Evolutionary conservation across 2,329 filamentous ascomycete genomes (phyloP), one percentile per base, ranked within the genome.

Genomic region (Apiospora kogelbergensis): DNA sequence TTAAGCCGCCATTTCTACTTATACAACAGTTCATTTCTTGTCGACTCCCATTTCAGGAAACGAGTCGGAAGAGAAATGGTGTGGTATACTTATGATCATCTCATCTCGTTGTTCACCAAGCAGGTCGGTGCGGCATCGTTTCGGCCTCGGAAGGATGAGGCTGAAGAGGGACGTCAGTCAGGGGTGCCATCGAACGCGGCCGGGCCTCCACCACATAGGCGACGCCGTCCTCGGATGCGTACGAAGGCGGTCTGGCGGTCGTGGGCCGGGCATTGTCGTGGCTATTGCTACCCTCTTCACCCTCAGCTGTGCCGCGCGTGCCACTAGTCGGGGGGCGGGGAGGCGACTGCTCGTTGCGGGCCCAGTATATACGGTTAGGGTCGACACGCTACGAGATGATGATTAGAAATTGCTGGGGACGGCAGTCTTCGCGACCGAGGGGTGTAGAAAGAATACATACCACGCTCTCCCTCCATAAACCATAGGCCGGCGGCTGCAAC

Each of bases 341-440:
- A 24, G 76, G 71, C 2, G 78, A 77, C 3, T 78, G 76, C 24
- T 85, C 82, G 72, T 90, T 91, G 45, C 91, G 88, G 78, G 92
- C 90, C 93, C 93, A 97, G 77, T 92, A 94, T 33, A 97, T 84
- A 17, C 93, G 84, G 75, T 95, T 89, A 1, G 94, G 94, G 75
- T 97, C 92, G 41, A 94, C 91, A 64, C 93, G 86, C 88, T 92
- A 74, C 33, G 46, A 46, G 26, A 20, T 24, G 15, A 24, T 33
- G 3, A 20, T 42, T 6, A 26, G 42, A n/a, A 30, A 22, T 33
- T 33, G 33, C 7, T 33, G 33, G 7, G 33, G 7, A 33, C 33
- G 33, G 33, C 7, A 33, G 33, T 33, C 33, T 4, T 33, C 33
- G 33, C 7, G 33, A 33, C 33, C 33, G 33, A 33, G 33, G 33